Percentiles rank a stretch among this genome's conserved stretches.
Evolutionary conservation across 23 red algal species (phyloP).

Genomic region (Gracilariopsis chorda): DNA sequence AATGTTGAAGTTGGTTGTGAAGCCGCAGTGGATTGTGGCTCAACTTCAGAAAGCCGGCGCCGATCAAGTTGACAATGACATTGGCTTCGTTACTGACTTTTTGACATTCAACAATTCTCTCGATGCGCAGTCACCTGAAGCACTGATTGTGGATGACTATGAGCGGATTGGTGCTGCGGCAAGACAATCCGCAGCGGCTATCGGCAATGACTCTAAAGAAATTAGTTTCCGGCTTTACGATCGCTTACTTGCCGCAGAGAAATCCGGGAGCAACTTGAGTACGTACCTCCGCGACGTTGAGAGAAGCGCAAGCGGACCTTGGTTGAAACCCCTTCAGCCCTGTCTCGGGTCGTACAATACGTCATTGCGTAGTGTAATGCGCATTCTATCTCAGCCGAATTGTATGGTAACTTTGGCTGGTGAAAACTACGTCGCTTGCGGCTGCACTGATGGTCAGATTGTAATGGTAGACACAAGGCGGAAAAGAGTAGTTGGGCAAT

Average conservation of each 20-base stretch:
- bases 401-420: not conserved
- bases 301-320: not conserved
- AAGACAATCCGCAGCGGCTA: not conserved
- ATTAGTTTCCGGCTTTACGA: not conserved
- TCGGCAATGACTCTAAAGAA: not conserved
- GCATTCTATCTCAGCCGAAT: not conserved
- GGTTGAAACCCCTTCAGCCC: not conserved
- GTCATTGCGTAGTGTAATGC: not conserved
- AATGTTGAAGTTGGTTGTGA: slow-evolving; percentile 6
- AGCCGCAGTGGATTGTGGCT: not conserved
- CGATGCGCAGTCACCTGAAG: not conserved
- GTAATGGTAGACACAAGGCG: not conserved
- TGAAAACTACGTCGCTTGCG: slow-evolving; percentile 11
- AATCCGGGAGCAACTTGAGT: not conserved
- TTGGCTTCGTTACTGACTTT: slow-evolving; percentile 15
- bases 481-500: slow-evolving; percentile 4
- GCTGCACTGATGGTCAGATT: not conserved
- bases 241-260: not conserved
- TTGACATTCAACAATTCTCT: not conserved
- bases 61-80: slow-evolving; percentile 10
- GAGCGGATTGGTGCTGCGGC: not conserved
- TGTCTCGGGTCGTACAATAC: not conserved
- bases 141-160: slow-evolving; percentile 4
- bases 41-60: not conserved
- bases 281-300: not conserved